Evolutionary conservation across 371 early-diverging fungal species (phyloP).

Genomic region (Syncephalis plumigaleata): DNA sequence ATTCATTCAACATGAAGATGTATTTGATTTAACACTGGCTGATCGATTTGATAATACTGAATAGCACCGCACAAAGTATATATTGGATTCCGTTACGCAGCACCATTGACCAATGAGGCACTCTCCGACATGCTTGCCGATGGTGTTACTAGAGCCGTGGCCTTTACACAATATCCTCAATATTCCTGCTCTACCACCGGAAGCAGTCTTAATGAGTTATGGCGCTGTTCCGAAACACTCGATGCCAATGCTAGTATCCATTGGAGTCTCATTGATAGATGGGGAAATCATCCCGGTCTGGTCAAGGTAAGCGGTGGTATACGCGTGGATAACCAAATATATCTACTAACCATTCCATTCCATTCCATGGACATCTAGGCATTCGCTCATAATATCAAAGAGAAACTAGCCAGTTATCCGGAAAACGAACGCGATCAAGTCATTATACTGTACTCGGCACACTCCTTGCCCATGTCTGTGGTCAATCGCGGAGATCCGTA

Average conservation of each 20-base stretch:
- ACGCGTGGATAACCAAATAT: background rate
- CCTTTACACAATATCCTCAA: slow-evolving; percentile 90
- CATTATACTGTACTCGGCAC: slow-evolving; percentile 84
- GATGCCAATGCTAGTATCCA: slow-evolving; percentile 46
- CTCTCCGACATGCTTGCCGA: slow-evolving; percentile 60
- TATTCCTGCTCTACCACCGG: slow-evolving; percentile 94
- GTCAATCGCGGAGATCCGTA: slow-evolving; percentile 87
- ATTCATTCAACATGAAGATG: background rate
- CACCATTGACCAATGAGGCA: slow-evolving; percentile 60
- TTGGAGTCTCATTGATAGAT: slow-evolving; percentile 91
- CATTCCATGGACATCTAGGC: slow-evolving; percentile 20
- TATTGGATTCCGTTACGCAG: slow-evolving; percentile 84
- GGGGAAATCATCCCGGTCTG: slow-evolving; percentile 77
- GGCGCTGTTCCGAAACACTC: slow-evolving; percentile 29
- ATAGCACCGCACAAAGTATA: slow-evolving; percentile 82
- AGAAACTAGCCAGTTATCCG: slow-evolving; percentile 45
- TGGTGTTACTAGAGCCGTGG: slow-evolving; percentile 69
- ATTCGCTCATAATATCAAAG: slow-evolving; percentile 56
- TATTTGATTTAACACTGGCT: too few species aligned
- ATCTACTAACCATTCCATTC: slow-evolving; percentile 6
- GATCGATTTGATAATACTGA: background rate
- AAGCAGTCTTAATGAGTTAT: slow-evolving; percentile 78
- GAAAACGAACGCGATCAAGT: slow-evolving; percentile 43
- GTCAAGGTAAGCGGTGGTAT: slow-evolving; percentile 31
- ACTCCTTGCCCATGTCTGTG: slow-evolving; percentile 86